Percentiles rank a stretch among this genome's conserved stretches.
These are phyloP conservation scores for Pilasporangium apinafurcum DNA, from an alignment of 352 stramenopile genomes.

Conservation along the genomic window DNA sequence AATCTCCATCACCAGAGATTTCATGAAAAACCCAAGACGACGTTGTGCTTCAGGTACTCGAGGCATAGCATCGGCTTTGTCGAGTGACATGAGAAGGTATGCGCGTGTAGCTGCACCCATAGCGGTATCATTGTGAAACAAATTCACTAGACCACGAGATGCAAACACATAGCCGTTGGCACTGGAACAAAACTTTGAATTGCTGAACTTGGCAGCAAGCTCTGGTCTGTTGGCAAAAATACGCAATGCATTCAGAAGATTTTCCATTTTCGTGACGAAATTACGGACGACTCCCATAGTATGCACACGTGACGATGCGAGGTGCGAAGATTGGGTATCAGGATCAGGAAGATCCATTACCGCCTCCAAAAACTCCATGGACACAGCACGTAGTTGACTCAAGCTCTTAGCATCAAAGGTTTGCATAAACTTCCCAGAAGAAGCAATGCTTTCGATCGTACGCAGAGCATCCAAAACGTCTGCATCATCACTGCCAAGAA, in stretches of 20 bases:
- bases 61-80: conserved; percentile 65
- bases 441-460: conserved; percentile 58
- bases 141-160: conserved; percentile 62
- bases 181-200: conserved; percentile 70
- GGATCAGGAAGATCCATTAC: conserved; percentile 69
- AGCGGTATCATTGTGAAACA: conserved; percentile 69
- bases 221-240: conserved; percentile 49
- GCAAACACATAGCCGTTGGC: conserved; percentile 77
- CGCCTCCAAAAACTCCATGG: conserved; percentile 71
- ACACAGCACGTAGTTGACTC: conserved; percentile 35
- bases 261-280: conserved; percentile 73
- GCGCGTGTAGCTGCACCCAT: conserved; percentile 75
- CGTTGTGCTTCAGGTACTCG: conserved; percentile 62
- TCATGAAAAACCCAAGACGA: conserved; percentile 79
- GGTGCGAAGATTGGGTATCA: conserved; percentile 36
- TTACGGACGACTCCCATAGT: conserved; percentile 70
- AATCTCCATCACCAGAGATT: conserved; percentile 76
- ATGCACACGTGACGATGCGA: conserved; percentile 50
- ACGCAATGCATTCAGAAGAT: conserved; percentile 47
- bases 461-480: conserved; percentile 58
- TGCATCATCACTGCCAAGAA: conserved; percentile 56
- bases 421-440: conserved; percentile 53
- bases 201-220: conserved; percentile 54
- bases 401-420: conserved; percentile 56
- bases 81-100: conserved; percentile 63